Evolutionary conservation across 257 asterid species (phyloP).

Genomic region (Agastache rugosa): DNA sequence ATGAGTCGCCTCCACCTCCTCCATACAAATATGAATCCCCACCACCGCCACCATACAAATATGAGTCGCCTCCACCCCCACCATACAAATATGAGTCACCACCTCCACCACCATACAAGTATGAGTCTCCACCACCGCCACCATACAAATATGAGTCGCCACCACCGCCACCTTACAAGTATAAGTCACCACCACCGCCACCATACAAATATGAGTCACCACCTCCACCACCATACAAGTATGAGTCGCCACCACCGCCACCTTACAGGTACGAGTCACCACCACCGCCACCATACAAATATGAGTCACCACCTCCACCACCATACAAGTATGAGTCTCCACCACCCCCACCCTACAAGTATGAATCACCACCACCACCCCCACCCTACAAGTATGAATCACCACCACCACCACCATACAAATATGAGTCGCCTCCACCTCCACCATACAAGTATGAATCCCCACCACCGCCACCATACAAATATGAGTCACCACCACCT

Average conservation of each 20-base stretch:
- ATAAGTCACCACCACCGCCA: neutral
- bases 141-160: too few relatives aligned
- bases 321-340: neutral
- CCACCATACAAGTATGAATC: conserved; percentile 16
- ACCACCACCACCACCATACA: conserved; percentile 1
- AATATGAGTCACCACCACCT: neutral
- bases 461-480: conserved; percentile 8
- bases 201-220: conserved; percentile 19
- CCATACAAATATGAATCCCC: too few relatives aligned
- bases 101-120: too few relatives aligned
- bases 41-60: too few relatives aligned
- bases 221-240: conserved; percentile 16
- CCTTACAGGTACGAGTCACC: neutral
- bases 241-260: neutral
- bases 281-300: neutral
- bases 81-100: too few relatives aligned
- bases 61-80: too few relatives aligned
- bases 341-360: neutral
- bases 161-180: too few relatives aligned
- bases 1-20: too few relatives aligned
- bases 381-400: neutral
- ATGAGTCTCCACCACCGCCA: too few relatives aligned
- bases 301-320: neutral
- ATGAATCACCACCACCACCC: neutral
- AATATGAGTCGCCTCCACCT: neutral